A percentile compares a stretch with the other conserved stretches of the same genome.
These are phyloP conservation scores for Agaricus subrufescens DNA, from an alignment of 768 basidiomycete species.

Conservation along the genomic window DNA sequence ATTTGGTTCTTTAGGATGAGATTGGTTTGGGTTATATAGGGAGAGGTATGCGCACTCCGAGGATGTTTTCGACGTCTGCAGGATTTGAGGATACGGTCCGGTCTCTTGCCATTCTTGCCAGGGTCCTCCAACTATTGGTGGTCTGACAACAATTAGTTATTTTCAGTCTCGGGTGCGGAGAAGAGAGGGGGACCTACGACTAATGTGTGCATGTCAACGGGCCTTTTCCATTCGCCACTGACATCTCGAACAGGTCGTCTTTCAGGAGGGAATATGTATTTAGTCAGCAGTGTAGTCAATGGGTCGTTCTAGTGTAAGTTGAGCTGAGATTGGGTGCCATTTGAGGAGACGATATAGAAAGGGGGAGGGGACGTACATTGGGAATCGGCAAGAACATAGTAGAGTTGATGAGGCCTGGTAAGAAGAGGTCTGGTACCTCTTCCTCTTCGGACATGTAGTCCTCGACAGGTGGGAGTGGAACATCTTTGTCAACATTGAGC, in stretches of 20 bases:
- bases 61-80: slow-evolving; percentile 56
- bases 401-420: slow-evolving; percentile 65
- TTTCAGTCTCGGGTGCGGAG: not conserved
- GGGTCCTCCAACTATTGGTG: slow-evolving; percentile 83
- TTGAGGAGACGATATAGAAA: slow-evolving; percentile 48
- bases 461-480: slow-evolving; percentile 36
- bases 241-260: slow-evolving; percentile 69
- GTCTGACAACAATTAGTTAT: slow-evolving; percentile 43
- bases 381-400: slow-evolving; percentile 88
- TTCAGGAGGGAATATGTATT: slow-evolving; percentile 78
- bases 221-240: slow-evolving; percentile 65
- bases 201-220: slow-evolving; percentile 67
- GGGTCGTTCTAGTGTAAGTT: slow-evolving; percentile 74
- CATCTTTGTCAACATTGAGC: slow-evolving; percentile 48
- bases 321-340: slow-evolving; percentile 51
- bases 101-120: slow-evolving; percentile 83
- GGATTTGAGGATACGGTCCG: slow-evolving; percentile 67
- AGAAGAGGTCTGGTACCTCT: slow-evolving; percentile 52
- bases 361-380: slow-evolving; percentile 65
- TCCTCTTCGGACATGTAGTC: slow-evolving; percentile 35
- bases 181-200: slow-evolving; percentile 52
- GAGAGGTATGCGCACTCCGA: slow-evolving; percentile 48
- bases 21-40: not conserved
- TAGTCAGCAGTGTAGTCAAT: slow-evolving; percentile 72
- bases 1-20: too few relatives aligned